These are phyloP conservation scores for Beauveria brongniartii DNA, from an alignment of 2,329 filamentous ascomycete genomes.

Conservation along the genomic window DNA sequence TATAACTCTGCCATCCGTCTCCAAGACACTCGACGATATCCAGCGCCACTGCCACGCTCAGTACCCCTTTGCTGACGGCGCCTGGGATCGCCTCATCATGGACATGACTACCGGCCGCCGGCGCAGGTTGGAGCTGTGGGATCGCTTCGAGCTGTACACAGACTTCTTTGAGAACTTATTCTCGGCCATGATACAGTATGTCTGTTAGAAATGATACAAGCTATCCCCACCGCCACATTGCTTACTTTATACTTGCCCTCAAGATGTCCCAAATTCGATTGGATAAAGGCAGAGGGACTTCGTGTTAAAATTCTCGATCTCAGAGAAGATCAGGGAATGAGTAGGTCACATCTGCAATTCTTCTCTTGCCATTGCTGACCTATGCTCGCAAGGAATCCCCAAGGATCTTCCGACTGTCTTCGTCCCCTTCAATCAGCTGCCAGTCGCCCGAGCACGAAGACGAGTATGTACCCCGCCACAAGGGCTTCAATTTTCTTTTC, in stretches of 20 bases:
- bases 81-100: neutral
- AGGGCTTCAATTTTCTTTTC: neutral
- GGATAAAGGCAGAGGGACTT: slow-evolving; percentile 44
- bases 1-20: neutral
- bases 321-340: slow-evolving; percentile 44
- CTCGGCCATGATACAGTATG: neutral
- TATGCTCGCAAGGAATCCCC: neutral
- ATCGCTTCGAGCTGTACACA: neutral
- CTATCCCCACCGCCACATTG: slow-evolving; percentile 25
- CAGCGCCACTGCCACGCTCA: neutral
- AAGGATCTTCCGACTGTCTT: neutral
- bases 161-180: slow-evolving; percentile 1
- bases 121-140: neutral
- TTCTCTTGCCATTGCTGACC: neutral
- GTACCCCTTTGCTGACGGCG: neutral
- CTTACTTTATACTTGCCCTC: neutral
- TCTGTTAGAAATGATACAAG: neutral
- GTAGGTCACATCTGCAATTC: slow-evolving; percentile 25
- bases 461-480: neutral
- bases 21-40: neutral
- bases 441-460: neutral
- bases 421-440: neutral
- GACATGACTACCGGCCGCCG: neutral
- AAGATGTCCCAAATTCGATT: slow-evolving; percentile 41
- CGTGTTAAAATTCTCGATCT: slow-evolving; percentile 42